phyloP scores from a whole-genome alignment of 176 grass and related monocot genomes.

The Juncus effusus region DNA sequence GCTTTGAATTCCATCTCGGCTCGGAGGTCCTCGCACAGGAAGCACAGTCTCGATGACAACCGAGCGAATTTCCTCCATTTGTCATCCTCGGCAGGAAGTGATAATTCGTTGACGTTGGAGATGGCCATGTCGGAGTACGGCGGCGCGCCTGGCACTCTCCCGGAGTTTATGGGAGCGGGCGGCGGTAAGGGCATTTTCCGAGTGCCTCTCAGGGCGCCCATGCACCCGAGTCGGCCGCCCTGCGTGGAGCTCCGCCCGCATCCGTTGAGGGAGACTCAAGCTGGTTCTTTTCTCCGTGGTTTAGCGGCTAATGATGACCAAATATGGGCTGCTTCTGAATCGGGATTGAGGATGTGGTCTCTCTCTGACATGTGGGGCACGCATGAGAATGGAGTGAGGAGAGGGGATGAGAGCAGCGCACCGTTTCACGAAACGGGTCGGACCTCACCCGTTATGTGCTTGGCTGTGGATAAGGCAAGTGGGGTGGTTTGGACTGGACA shows the following conservation, averaged over 20 bases:
- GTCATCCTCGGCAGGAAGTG: conserved; percentile 30
- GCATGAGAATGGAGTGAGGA: conserved; percentile 29
- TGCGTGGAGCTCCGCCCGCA: conserved; percentile 71
- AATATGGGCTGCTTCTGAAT: conserved; percentile 78
- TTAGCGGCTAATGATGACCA: conserved; percentile 42
- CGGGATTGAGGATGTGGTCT: conserved; percentile 54
- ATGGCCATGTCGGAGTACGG: conserved; percentile 84
- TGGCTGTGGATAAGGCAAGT: conserved; percentile 64
- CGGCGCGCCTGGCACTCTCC: conserved; percentile 47
- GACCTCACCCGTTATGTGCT: conserved; percentile 68
- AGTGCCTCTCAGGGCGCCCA: conserved; percentile 57
- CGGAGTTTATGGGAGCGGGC: conserved; percentile 62
- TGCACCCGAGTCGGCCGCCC: conserved; percentile 74
- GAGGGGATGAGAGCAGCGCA: conserved; percentile 77
- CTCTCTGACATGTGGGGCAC: conserved; percentile 45
- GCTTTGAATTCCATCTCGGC: conserved; percentile 29
- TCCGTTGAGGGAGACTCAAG: conserved; percentile 87
- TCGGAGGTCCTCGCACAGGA: conserved; percentile 50
- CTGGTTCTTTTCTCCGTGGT: conserved; percentile 61
- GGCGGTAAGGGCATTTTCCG: conserved; percentile 74
- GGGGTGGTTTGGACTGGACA: conserved; percentile 81
- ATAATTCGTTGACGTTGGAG: conserved; percentile 60
- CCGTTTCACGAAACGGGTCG: conserved; percentile 67
- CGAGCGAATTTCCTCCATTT: conserved; percentile 30
- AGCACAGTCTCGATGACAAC: conserved; percentile 72